phyloP scores from a whole-genome alignment of 2,329 filamentous ascomycete species.

The Ophiocordyceps unilateralis region DNA sequence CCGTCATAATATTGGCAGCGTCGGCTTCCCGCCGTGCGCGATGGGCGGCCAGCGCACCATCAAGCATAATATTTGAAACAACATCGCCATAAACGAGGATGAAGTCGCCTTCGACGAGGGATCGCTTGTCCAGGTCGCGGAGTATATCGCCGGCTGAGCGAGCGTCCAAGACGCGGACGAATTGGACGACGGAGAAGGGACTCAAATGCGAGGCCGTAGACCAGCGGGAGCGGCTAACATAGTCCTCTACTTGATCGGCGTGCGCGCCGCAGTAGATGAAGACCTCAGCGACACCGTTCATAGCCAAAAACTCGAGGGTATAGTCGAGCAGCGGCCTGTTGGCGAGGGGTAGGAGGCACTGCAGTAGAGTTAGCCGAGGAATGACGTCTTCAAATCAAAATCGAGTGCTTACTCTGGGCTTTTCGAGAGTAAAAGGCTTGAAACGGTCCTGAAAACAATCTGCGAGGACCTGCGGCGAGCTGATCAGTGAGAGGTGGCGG shows the following conservation, averaged over 20 bases:
- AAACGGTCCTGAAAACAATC: constrained; percentile 93
- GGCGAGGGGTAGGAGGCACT: constrained; percentile 79
- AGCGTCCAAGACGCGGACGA: constrained; percentile 70
- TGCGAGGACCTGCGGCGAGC: constrained; percentile 52
- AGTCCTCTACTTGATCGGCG: constrained; percentile 70
- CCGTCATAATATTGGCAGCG: constrained; percentile 95
- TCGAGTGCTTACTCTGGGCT: constrained; percentile 47
- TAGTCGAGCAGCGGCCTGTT: constrained; percentile 96
- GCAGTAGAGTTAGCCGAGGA: too few relatives aligned
- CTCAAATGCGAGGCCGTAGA: constrained; percentile 37
- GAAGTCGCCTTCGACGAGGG: constrained; percentile 78
- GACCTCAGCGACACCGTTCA: constrained; percentile 87
- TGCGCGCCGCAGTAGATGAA: constrained; percentile 85
- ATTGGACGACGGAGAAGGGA: constrained; percentile 64
- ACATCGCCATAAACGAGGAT: constrained; percentile 85
- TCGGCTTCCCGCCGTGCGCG: constrained; percentile 64
- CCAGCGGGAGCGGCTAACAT: constrained; percentile 62
- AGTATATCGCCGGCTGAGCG: constrained; percentile 85
- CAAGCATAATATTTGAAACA: constrained; percentile 77
- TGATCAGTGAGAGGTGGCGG: constrained; percentile 6
- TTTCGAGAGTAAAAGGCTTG: constrained; percentile 73
- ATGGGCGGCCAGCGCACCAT: constrained; percentile 60
- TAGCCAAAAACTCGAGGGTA: constrained; percentile 87
- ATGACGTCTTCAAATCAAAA: too few relatives aligned
- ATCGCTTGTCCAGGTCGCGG: constrained; percentile 76